Conservation (phyloP, 768 basidiomycete species). For the Tulasnella sp. region DNA sequence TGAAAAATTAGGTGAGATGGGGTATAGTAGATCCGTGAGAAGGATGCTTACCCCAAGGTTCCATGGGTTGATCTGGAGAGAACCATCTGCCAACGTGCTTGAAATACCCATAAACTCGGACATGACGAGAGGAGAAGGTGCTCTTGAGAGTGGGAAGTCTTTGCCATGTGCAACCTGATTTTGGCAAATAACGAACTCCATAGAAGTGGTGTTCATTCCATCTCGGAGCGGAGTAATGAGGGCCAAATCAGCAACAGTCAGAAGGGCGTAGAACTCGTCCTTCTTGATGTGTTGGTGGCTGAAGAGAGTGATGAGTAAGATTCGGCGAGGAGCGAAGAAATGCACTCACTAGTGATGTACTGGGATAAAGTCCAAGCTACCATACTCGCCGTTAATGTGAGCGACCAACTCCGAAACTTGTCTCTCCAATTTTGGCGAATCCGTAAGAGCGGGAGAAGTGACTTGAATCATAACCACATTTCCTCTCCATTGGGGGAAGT, state of each 20-base stretch:
- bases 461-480: constrained; percentile 70
- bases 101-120: constrained; percentile 98
- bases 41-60: constrained; percentile 58
- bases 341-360: constrained; percentile 91
- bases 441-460: constrained; percentile 82
- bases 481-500: constrained; percentile 92
- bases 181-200: constrained; percentile 97
- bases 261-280: constrained; percentile 93
- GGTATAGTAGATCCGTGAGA: background rate
- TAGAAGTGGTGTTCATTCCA: constrained; percentile 97
- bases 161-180: constrained; percentile 31
- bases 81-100: constrained; percentile 80
- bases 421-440: constrained; percentile 86
- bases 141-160: background rate
- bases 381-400: constrained; percentile 92
- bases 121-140: constrained; percentile 64
- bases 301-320: constrained; percentile 8
- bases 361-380: constrained; percentile 86
- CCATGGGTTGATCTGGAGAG: constrained; percentile 79
- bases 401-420: constrained; percentile 89
- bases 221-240: constrained; percentile 92
- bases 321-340: constrained; percentile 3
- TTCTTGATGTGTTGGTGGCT: constrained; percentile 96
- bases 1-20: constrained; percentile 22
- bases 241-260: constrained; percentile 85